Conservation (phyloP, 1,139 yeast species). For the Suhomyces bolitotheri region DNA sequence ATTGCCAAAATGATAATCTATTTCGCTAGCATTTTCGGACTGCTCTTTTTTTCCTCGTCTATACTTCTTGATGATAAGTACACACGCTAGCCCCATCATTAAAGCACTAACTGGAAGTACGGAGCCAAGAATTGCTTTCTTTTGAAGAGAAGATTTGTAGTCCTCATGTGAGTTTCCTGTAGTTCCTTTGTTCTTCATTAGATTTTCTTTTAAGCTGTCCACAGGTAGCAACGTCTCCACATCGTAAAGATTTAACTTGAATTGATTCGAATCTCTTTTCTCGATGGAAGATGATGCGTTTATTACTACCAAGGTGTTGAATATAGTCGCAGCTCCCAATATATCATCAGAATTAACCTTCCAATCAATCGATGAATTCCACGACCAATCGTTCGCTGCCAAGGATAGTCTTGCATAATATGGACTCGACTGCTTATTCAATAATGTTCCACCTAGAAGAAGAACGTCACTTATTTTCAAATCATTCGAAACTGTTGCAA, state of each 20-base stretch:
- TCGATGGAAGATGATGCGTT: conserved; percentile 22
- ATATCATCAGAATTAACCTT: conserved; percentile 24
- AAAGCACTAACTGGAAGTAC: conserved; percentile 33
- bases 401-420: conserved; percentile 38
- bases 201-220: conserved; percentile 21
- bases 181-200: neutral
- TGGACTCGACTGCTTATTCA: conserved; percentile 39
- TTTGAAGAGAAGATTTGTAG: conserved; percentile 16
- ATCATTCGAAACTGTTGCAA: conserved; percentile 21
- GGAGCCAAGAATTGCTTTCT: conserved; percentile 39
- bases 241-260: conserved; percentile 30
- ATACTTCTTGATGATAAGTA: conserved; percentile 24
- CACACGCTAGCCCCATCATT: conserved; percentile 20
- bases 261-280: conserved; percentile 19
- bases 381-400: conserved; percentile 43
- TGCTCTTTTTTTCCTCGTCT: conserved; percentile 16
- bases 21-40: conserved; percentile 26
- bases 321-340: conserved; percentile 46
- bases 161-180: neutral
- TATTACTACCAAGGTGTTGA: conserved; percentile 41
- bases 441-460: conserved; percentile 39
- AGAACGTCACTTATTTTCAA: conserved; percentile 30
- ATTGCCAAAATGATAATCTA: conserved; percentile 39
- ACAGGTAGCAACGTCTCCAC: conserved; percentile 24
- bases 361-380: conserved; percentile 28